Conservation (phyloP, 306 rosid species). For the Purshia tridentata region DNA sequence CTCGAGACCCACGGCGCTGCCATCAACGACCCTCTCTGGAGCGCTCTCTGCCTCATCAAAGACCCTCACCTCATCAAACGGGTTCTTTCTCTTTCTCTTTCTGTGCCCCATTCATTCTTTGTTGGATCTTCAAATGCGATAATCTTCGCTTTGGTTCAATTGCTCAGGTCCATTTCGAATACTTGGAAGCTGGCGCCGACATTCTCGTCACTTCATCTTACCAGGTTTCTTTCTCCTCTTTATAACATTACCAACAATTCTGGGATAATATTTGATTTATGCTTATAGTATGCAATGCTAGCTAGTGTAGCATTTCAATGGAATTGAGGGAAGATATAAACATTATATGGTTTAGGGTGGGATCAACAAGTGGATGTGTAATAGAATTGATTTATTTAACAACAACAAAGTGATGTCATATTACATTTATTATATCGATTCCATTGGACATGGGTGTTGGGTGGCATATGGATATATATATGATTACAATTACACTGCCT, state of each 20-base stretch:
- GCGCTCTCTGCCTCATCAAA: slow-evolving; percentile 73
- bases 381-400: no score
- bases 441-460: no score
- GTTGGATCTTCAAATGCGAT: neutral
- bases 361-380: no score
- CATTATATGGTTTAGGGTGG: no score
- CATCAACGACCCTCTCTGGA: slow-evolving; percentile 83
- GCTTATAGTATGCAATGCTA: no score
- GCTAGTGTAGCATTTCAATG: no score
- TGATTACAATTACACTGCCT: neutral
- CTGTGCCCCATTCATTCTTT: neutral
- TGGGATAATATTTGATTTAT: no score
- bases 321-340: no score
- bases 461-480: no score
- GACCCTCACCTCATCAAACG: slow-evolving; percentile 59
- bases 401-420: no score
- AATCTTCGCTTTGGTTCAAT: neutral
- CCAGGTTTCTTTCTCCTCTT: slow-evolving; percentile 48
- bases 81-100: slow-evolving; percentile 28
- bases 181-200: slow-evolving; percentile 82
- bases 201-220: slow-evolving; percentile 83
- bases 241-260: neutral
- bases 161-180: slow-evolving; percentile 74
- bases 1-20: slow-evolving; percentile 75
- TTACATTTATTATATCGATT: no score